Evolutionary conservation across 148 eudicot species (phyloP).

Genomic region (Pouteria glomerata): DNA sequence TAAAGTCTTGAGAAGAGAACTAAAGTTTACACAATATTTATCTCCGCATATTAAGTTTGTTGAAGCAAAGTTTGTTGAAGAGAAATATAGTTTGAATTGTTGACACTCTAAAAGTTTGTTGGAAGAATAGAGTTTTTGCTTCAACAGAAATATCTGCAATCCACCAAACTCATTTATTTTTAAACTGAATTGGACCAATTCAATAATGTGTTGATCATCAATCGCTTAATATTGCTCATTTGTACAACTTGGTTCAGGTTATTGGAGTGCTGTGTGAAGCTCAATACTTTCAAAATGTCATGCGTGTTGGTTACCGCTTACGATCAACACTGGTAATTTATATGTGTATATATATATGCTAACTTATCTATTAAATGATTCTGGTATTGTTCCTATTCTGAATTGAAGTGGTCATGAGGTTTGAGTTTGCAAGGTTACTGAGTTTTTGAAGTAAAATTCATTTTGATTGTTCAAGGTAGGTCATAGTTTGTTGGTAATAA

Average conservation of each 20-base stretch:
- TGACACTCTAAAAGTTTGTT: too few species aligned
- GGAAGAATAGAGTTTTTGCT: too few species aligned
- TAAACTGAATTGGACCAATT: neutral
- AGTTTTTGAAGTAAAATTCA: neutral
- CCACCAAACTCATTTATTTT: too few species aligned
- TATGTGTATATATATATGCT: neutral
- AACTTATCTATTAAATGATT: neutral
- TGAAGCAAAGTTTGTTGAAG: too few species aligned
- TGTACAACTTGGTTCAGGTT: slow-evolving; percentile 38
- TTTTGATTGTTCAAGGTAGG: neutral
- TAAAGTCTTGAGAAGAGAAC: too few species aligned
- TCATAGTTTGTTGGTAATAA: neutral
- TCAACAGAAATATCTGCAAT: too few species aligned
- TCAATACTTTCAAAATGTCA: slow-evolving; percentile 95
- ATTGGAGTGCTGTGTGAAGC: slow-evolving; percentile 86
- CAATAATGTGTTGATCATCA: neutral
- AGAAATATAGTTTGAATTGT: too few species aligned
- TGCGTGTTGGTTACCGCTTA: slow-evolving; percentile 94
- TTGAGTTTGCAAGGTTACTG: neutral
- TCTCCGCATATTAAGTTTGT: too few species aligned
- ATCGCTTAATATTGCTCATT: neutral
- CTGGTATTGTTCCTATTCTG: neutral
- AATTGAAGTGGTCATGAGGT: neutral
- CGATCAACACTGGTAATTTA: slow-evolving; percentile 61
- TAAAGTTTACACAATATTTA: too few species aligned